Evolutionary conservation across 139 green algal species (phyloP).

Genomic region (Monoraphidium neglectum): DNA sequence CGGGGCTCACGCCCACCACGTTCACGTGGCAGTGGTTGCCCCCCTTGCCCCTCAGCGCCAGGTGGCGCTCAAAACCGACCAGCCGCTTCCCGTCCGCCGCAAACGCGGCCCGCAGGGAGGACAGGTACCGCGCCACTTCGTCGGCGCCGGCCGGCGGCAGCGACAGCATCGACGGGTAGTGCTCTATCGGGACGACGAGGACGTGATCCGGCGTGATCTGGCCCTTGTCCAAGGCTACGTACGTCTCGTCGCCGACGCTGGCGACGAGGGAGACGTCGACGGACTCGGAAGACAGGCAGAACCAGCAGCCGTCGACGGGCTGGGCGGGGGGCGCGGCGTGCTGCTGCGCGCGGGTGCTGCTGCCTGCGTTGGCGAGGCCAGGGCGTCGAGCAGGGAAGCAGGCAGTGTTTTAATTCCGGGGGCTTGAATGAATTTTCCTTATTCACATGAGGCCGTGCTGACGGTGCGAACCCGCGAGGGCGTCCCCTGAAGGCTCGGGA

Average conservation of each 20-base stretch:
- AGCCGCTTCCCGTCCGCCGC: constrained; percentile 60
- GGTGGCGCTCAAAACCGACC: constrained; percentile 90
- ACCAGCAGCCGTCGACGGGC: constrained; percentile 85
- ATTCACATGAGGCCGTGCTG: too few relatives aligned
- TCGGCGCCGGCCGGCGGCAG: constrained; percentile 37
- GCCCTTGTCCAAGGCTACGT: constrained; percentile 87
- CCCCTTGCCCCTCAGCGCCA: constrained; percentile 69
- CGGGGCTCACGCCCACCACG: constrained; percentile 58
- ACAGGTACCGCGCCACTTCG: constrained; percentile 79
- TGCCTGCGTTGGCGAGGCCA: not conserved
- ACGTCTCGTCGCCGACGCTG: constrained; percentile 77
- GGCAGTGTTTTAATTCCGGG: too few relatives aligned
- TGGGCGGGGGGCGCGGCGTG: constrained; percentile 35
- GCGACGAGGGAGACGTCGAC: constrained; percentile 54
- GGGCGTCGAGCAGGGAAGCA: too few relatives aligned
- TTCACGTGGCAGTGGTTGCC: constrained; percentile 95
- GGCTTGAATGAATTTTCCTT: not conserved
- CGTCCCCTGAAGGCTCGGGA: too few relatives aligned
- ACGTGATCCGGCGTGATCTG: constrained; percentile 77
- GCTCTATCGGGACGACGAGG: constrained; percentile 91
- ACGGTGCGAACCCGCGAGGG: too few relatives aligned
- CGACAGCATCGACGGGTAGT: constrained; percentile 66
- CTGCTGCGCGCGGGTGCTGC: not conserved
- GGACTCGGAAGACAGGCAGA: constrained; percentile 68
- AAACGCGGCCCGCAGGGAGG: constrained; percentile 68